These are phyloP conservation scores for Fusarium tricinctum DNA, from an alignment of 2,329 filamentous ascomycete species.

Conservation along the genomic window DNA sequence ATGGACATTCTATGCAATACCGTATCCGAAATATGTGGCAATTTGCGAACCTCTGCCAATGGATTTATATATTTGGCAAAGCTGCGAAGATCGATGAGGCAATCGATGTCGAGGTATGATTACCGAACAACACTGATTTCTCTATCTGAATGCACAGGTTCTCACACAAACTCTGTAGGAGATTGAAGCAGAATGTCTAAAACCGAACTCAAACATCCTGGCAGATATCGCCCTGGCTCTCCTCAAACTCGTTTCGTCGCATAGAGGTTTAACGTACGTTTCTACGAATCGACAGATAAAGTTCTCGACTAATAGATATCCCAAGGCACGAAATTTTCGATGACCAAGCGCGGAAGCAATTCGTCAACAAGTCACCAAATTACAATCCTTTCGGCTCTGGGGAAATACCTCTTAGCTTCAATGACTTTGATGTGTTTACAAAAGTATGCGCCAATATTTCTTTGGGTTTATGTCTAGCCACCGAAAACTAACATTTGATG, in stretches of 20 bases:
- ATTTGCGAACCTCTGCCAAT: constrained; percentile 94
- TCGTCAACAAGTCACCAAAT: constrained; percentile 81
- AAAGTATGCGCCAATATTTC: constrained; percentile 69
- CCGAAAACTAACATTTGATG: constrained; percentile 2
- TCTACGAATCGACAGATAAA: background rate
- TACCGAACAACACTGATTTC: constrained; percentile 11
- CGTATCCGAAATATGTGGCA: constrained; percentile 93
- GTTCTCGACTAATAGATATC: constrained; percentile 27
- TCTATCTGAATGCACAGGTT: constrained; percentile 6
- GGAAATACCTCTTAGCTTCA: constrained; percentile 79
- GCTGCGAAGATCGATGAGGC: constrained; percentile 90
- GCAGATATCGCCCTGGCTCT: constrained; percentile 86
- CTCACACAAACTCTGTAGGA: constrained; percentile 67
- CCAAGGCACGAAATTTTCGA: constrained; percentile 87
- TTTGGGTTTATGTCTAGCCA: no score
- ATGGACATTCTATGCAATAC: constrained; percentile 59
- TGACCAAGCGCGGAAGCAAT: constrained; percentile 92
- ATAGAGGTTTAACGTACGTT: constrained; percentile 89
- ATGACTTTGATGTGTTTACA: constrained; percentile 83
- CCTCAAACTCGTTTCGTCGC: constrained; percentile 93
- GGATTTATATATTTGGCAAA: constrained; percentile 90
- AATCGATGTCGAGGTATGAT: constrained; percentile 86
- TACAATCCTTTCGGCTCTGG: constrained; percentile 88
- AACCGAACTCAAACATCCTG: constrained; percentile 80
- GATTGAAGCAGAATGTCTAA: constrained; percentile 89